phyloP scores from a whole-genome alignment of 805 yeast genomes.

The Metschnikowia santaceciliae region DNA sequence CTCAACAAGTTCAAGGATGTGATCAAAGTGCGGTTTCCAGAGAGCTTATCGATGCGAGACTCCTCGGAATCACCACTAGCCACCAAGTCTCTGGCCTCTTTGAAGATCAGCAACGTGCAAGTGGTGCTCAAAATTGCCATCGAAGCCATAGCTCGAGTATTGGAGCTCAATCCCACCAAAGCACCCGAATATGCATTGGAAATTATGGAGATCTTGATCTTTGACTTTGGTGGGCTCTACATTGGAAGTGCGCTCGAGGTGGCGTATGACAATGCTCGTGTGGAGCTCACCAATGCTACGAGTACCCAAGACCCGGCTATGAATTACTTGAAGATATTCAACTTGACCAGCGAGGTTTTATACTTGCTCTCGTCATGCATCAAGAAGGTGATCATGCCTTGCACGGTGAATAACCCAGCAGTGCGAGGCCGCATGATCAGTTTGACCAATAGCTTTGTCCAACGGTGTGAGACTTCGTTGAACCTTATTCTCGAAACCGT shows the following conservation, averaged over 20 bases:
- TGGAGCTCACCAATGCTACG: conserved; percentile 26
- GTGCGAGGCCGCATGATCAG: conserved; percentile 57
- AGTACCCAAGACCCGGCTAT: conserved; percentile 36
- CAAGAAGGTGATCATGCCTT: conserved; percentile 70
- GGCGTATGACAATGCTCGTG: conserved; percentile 47
- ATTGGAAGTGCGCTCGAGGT: conserved; percentile 74
- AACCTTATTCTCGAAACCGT: conserved; percentile 62
- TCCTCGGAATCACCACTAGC: conserved; percentile 11
- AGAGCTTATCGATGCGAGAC: conserved; percentile 13
- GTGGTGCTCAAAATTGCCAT: conserved; percentile 60
- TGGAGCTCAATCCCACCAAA: conserved; percentile 65
- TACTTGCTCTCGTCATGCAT: conserved; percentile 67
- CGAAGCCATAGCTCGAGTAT: conserved; percentile 71
- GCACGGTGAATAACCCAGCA: conserved; percentile 57
- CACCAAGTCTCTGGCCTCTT: conserved; percentile 16
- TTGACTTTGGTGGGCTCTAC: conserved; percentile 69
- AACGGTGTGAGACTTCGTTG: conserved; percentile 60
- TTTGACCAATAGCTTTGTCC: conserved; percentile 56
- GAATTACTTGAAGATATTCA: conserved; percentile 46
- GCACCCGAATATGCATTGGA: conserved; percentile 61
- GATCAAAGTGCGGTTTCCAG: conserved; percentile 46
- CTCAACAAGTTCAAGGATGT: conserved; percentile 53
- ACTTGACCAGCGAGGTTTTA: conserved; percentile 55
- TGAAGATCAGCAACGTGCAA: conserved; percentile 52
- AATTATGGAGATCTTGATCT: conserved; percentile 60